Conservation (phyloP, 176 grass and related monocot species). For the Neostapfia colusana region DNA sequence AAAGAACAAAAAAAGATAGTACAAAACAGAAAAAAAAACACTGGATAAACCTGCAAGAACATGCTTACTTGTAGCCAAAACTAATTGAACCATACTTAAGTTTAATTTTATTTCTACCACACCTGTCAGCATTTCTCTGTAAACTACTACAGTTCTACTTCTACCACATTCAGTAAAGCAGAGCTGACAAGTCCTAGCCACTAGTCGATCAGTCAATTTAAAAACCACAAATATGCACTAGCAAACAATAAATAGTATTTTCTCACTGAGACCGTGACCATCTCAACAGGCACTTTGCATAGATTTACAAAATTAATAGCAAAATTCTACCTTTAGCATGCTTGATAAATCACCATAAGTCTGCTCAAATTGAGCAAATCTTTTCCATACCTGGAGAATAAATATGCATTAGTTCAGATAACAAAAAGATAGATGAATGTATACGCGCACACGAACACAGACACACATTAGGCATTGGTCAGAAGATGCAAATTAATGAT, state of each 20-base stretch:
- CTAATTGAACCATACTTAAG: not conserved
- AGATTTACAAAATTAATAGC: constrained; percentile 22
- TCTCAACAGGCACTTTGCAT: not conserved
- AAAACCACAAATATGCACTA: constrained; percentile 8
- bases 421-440: constrained; percentile 31
- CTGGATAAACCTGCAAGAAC: not conserved
- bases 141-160: constrained; percentile 5
- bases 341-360: constrained; percentile 88
- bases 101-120: constrained; percentile 4
- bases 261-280: not conserved
- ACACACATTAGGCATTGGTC: constrained; percentile 3
- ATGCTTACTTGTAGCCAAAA: not conserved
- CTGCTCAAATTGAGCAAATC: constrained; percentile 80
- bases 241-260: not conserved
- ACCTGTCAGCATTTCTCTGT: not conserved
- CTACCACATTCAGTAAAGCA: not conserved
- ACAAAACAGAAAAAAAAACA: not conserved
- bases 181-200: not conserved
- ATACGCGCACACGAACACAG: not conserved
- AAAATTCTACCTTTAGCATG: constrained; percentile 79
- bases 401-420: constrained; percentile 39
- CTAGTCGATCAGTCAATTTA: not conserved
- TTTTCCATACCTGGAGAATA: constrained; percentile 79
- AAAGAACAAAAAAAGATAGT: not conserved
- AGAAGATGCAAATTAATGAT: constrained; percentile 24